These are phyloP conservation scores for Epichloe typhina DNA, from an alignment of 2,329 filamentous ascomycete genomes.

Conservation along the genomic window DNA sequence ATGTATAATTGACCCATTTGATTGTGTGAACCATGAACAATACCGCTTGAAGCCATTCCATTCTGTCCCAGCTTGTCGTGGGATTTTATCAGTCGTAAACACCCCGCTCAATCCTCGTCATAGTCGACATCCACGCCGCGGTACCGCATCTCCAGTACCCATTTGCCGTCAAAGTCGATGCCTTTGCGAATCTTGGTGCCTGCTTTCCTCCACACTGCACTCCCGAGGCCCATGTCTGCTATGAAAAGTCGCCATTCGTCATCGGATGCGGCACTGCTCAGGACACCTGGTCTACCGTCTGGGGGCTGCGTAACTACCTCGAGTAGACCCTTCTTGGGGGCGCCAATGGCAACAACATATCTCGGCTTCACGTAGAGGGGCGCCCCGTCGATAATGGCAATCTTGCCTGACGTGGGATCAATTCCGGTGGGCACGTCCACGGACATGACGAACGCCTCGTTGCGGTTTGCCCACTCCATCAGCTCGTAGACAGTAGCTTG, in stretches of 20 bases:
- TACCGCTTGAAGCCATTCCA: not conserved
- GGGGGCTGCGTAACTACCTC: slow-evolving; percentile 52
- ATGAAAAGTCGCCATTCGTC: slow-evolving; percentile 69
- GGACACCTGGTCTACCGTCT: slow-evolving; percentile 23
- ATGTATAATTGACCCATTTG: too few relatives aligned
- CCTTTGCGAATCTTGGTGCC: slow-evolving; percentile 70
- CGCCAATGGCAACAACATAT: slow-evolving; percentile 73
- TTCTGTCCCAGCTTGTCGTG: not conserved
- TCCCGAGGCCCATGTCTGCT: slow-evolving; percentile 74
- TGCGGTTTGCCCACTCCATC: slow-evolving; percentile 87
- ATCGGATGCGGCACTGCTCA: slow-evolving; percentile 24
- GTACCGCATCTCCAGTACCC: slow-evolving; percentile 62
- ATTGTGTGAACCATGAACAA: not conserved
- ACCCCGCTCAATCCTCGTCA: slow-evolving; percentile 5
- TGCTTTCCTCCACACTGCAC: slow-evolving; percentile 73
- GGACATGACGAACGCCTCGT: slow-evolving; percentile 67
- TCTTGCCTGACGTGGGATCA: slow-evolving; percentile 61
- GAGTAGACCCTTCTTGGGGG: slow-evolving; percentile 72
- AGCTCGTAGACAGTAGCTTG: slow-evolving; percentile 77
- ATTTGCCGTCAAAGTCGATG: slow-evolving; percentile 76
- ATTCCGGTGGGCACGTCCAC: slow-evolving; percentile 88
- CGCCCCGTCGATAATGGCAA: slow-evolving; percentile 56
- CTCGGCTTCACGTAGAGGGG: slow-evolving; percentile 70
- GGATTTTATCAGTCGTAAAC: not conserved
- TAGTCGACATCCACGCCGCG: slow-evolving; percentile 22